phyloP scores from a whole-genome alignment of 2,329 filamentous ascomycete genomes.

The Clonostachys rhizophaga region DNA sequence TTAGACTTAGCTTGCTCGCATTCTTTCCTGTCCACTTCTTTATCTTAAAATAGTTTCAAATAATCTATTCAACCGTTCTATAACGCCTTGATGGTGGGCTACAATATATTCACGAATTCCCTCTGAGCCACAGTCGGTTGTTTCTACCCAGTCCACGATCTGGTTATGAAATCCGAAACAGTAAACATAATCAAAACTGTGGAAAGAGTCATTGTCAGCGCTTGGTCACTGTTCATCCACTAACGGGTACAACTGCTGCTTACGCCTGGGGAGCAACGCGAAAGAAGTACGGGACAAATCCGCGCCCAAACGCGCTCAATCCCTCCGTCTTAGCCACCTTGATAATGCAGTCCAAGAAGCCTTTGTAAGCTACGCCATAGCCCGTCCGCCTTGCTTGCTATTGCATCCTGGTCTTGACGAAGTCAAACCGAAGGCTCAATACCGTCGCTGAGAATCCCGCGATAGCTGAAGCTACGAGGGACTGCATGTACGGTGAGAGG shows the following conservation, averaged over 20 bases:
- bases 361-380: slow-evolving; percentile 79
- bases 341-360: slow-evolving; percentile 84
- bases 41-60: too few species aligned
- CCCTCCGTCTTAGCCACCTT: slow-evolving; percentile 91
- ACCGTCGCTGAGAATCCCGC: slow-evolving; percentile 97
- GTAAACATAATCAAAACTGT: too few species aligned
- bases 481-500: slow-evolving; percentile 64
- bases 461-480: slow-evolving; percentile 79
- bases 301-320: slow-evolving; percentile 85
- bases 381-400: slow-evolving; percentile 81
- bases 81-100: too few species aligned
- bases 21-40: too few species aligned
- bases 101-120: too few species aligned
- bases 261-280: slow-evolving; percentile 95
- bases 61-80: too few species aligned
- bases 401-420: slow-evolving; percentile 95
- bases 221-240: too few species aligned
- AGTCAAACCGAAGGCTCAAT: slow-evolving; percentile 95
- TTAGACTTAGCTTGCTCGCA: too few species aligned
- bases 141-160: too few species aligned
- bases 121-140: too few species aligned
- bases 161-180: too few species aligned
- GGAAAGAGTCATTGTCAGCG: too few species aligned
- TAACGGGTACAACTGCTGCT: slow-evolving; percentile 36
- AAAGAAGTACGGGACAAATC: slow-evolving; percentile 94